phyloP scores from a whole-genome alignment of 306 rosid species.

The Medicago truncatula region DNA sequence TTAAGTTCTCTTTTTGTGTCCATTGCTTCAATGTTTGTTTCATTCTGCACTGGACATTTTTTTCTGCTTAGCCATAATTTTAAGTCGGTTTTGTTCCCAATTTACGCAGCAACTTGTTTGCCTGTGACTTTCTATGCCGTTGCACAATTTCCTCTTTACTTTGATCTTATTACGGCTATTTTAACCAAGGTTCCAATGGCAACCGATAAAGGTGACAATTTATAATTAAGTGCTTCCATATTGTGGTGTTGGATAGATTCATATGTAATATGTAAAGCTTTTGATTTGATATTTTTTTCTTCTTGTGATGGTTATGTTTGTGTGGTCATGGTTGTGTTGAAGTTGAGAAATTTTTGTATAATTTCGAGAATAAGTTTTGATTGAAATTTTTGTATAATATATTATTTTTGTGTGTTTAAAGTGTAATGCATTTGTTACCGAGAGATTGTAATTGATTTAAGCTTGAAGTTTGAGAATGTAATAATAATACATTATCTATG shows the following conservation, averaged over 20 bases:
- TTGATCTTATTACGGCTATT: slow-evolving; percentile 60
- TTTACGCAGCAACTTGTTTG: slow-evolving; percentile 52
- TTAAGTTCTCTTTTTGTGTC: slow-evolving; percentile 60
- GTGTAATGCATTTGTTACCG: not conserved
- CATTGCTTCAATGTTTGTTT: slow-evolving; percentile 54
- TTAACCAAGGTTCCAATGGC: slow-evolving; percentile 44
- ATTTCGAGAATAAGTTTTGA: not conserved
- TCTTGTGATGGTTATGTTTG: not conserved
- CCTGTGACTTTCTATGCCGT: slow-evolving; percentile 58
- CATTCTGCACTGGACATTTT: slow-evolving; percentile 63
- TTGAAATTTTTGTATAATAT: not conserved
- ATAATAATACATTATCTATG: not conserved
- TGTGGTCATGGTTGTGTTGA: not conserved
- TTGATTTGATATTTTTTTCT: not conserved
- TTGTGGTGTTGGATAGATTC: not conserved
- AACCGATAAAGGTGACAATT: slow-evolving; percentile 36
- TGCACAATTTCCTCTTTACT: slow-evolving; percentile 60
- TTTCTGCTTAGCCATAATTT: slow-evolving; percentile 47
- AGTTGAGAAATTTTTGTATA: not conserved
- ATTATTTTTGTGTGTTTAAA: no score
- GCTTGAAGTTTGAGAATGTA: not conserved
- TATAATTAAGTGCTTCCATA: not conserved
- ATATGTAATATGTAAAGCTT: not conserved
- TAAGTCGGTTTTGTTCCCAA: slow-evolving; percentile 38
- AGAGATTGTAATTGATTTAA: not conserved